Conservation (phyloP, 208 protist genomes). For the Paratrypanosoma confusum region DNA sequence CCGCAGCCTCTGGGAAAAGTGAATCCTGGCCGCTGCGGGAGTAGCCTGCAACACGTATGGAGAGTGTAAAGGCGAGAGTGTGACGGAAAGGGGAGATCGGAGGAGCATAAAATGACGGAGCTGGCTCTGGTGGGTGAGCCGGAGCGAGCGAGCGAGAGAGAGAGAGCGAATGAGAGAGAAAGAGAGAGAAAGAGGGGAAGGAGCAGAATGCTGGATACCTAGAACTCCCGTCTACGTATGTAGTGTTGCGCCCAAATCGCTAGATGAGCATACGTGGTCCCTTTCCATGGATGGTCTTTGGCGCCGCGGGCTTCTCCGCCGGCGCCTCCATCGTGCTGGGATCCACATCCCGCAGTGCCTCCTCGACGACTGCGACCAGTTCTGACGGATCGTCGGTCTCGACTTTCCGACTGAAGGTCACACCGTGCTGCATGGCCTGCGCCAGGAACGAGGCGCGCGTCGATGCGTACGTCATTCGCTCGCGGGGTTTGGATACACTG, state of each 20-base stretch:
- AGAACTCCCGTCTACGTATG: neutral
- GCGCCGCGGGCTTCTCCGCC: neutral
- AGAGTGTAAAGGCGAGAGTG: neutral
- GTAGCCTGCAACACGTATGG: neutral
- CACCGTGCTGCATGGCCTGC: conserved; percentile 22
- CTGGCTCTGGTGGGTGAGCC: too few species aligned
- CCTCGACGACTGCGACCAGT: conserved; percentile 25
- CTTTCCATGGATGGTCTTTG: conserved; percentile 13
- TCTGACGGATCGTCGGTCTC: conserved; percentile 37
- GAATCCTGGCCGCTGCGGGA: too few species aligned
- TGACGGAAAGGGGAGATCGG: conserved; percentile 2
- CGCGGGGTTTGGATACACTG: conserved; percentile 29
- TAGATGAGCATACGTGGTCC: conserved; percentile 56
- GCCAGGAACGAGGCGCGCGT: conserved; percentile 53
- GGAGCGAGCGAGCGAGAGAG: too few species aligned
- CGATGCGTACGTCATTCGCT: conserved; percentile 67
- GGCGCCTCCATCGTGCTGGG: conserved; percentile 2
- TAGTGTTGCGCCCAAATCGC: too few species aligned
- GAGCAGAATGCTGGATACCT: neutral
- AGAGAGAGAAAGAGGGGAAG: conserved; percentile 5
- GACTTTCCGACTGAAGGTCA: conserved; percentile 31
- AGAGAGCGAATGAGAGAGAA: conserved; percentile 6
- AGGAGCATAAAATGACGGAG: neutral
- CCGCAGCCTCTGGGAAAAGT: too few species aligned
- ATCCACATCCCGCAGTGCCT: conserved; percentile 17